phyloP scores from a whole-genome alignment of 768 basidiomycete species.

The Amylocystis lapponica region DNA sequence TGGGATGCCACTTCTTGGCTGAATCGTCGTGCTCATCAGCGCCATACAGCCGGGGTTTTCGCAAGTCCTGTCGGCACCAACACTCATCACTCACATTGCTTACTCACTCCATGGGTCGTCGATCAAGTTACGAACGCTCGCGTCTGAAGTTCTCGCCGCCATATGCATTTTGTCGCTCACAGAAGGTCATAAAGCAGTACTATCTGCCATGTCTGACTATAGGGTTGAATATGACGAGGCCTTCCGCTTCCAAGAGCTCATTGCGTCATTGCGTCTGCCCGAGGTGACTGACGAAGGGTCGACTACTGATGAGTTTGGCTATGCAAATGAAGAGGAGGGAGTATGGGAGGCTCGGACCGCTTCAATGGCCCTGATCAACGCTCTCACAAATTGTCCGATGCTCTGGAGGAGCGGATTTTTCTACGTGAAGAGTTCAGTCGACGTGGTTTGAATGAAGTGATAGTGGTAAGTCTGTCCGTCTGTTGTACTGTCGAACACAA shows the following conservation, averaged over 20 bases:
- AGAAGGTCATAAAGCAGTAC: constrained; percentile 69
- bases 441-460: constrained; percentile 76
- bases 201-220: constrained; percentile 78
- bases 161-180: constrained; percentile 68
- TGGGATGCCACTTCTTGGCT: constrained; percentile 29
- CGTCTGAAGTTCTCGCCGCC: constrained; percentile 77
- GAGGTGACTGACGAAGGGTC: constrained; percentile 36
- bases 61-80: constrained; percentile 56
- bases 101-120: constrained; percentile 65
- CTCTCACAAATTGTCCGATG: constrained; percentile 72
- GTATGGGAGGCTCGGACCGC: constrained; percentile 79
- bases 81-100: constrained; percentile 64
- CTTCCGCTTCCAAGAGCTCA: constrained; percentile 76
- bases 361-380: constrained; percentile 74
- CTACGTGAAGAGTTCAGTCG: constrained; percentile 80
- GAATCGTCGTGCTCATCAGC: constrained; percentile 7
- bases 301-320: constrained; percentile 30
- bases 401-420: constrained; percentile 70
- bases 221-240: constrained; percentile 61
- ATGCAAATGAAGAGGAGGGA: constrained; percentile 50
- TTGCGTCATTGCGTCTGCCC: constrained; percentile 54
- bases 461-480: constrained; percentile 55
- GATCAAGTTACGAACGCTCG: constrained; percentile 60
- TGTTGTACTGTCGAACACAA: background rate
- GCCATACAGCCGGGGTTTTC: constrained; percentile 60